Conservation (phyloP, 2,329 filamentous ascomycete species). For the Bipolaris cookei region DNA sequence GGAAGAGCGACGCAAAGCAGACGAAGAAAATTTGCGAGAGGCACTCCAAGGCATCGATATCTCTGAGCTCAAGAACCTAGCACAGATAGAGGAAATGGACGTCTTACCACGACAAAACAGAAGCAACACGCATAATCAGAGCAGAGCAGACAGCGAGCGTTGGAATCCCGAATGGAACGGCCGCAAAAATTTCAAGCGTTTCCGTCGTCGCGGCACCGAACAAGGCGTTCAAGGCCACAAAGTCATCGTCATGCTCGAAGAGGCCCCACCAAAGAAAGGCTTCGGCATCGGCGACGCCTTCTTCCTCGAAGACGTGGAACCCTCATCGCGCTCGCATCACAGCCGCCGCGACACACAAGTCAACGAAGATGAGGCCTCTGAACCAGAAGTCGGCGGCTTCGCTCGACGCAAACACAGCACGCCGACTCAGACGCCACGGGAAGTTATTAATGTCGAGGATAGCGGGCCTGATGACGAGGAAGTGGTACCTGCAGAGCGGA, state of each 20-base stretch:
- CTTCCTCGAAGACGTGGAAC: constrained; percentile 64
- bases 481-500: constrained; percentile 19
- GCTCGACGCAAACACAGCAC: constrained; percentile 25
- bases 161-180: constrained; percentile 95
- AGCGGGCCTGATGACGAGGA: constrained; percentile 41
- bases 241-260: constrained; percentile 74
- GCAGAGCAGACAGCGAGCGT: constrained; percentile 59
- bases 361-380: constrained; percentile 28
- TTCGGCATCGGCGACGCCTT: constrained; percentile 79
- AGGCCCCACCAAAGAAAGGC: constrained; percentile 69
- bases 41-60: constrained; percentile 71
- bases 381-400: constrained; percentile 42
- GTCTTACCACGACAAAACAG: constrained; percentile 55
- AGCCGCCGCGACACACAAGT: constrained; percentile 9
- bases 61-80: constrained; percentile 73
- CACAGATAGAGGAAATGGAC: constrained; percentile 78
- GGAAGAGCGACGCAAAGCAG: constrained; percentile 60
- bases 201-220: constrained; percentile 60
- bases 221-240: constrained; percentile 54
- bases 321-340: constrained; percentile 25
- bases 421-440: constrained; percentile 12
- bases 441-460: constrained; percentile 42
- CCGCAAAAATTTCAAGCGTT: constrained; percentile 94
- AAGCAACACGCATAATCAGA: constrained; percentile 22
- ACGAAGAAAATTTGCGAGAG: constrained; percentile 67